These are phyloP conservation scores for Skeletonema grethae DNA, from an alignment of 108 stramenopile genomes.

Conservation along the genomic window DNA sequence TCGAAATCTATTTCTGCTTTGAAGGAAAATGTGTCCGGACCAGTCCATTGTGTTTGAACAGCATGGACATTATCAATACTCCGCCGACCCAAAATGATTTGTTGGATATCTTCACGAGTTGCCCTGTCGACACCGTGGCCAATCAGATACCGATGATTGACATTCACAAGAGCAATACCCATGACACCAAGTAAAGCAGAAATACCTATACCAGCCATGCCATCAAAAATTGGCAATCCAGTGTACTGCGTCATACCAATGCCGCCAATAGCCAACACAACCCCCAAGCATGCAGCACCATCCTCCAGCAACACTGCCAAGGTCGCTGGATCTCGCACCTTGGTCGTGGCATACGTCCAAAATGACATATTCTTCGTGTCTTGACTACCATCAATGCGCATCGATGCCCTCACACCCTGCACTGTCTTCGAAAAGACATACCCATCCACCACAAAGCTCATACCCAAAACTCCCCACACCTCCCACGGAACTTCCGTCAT, in stretches of 20 bases:
- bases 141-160: slow-evolving; percentile 93
- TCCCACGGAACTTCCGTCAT: slow-evolving; percentile 72
- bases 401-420: slow-evolving; percentile 47
- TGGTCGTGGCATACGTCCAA: slow-evolving; percentile 59
- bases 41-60: slow-evolving; percentile 96
- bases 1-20: slow-evolving; percentile 99
- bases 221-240: slow-evolving; percentile 87
- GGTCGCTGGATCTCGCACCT: slow-evolving; percentile 93
- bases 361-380: slow-evolving; percentile 43
- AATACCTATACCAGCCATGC: slow-evolving; percentile 90
- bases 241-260: slow-evolving; percentile 84
- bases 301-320: slow-evolving; percentile 96
- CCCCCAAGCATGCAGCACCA: slow-evolving; percentile 94
- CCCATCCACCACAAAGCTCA: slow-evolving; percentile 89
- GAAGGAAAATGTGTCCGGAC: slow-evolving; percentile 95
- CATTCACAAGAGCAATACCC: slow-evolving; percentile 79
- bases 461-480: slow-evolving; percentile 86
- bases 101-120: slow-evolving; percentile 83
- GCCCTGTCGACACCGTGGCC: slow-evolving; percentile 92
- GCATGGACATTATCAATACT: slow-evolving; percentile 88
- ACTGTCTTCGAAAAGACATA: slow-evolving; percentile 85
- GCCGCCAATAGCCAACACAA: slow-evolving; percentile 92
- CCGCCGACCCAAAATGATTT: slow-evolving; percentile 73
- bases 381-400: slow-evolving; percentile 50
- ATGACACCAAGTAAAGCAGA: slow-evolving; percentile 86